Evolutionary conservation across 495 filamentous ascomycete genomes (phyloP).

Genomic region (Talaromyces borbonicus): DNA sequence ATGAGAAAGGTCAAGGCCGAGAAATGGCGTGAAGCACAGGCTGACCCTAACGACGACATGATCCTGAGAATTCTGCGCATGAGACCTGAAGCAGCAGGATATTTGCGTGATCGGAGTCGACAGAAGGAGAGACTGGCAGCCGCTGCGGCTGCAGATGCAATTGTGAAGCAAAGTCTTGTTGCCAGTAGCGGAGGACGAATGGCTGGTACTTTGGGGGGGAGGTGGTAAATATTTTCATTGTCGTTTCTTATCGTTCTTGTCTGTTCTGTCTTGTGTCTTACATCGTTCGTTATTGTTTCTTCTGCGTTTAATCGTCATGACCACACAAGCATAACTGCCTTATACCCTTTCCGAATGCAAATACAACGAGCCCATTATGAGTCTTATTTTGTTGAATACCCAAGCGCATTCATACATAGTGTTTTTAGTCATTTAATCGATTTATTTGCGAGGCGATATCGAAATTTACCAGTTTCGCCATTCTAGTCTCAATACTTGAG

Average conservation of each 20-base stretch:
- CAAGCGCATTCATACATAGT: too few relatives aligned
- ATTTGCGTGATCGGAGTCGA: slow-evolving; percentile 80
- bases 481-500: too few relatives aligned
- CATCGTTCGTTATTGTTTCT: slow-evolving; percentile 8
- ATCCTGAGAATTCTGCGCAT: slow-evolving; percentile 92
- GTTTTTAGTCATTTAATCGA: too few relatives aligned
- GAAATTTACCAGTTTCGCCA: too few relatives aligned
- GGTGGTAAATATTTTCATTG: slow-evolving; percentile 19
- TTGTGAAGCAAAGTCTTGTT: slow-evolving; percentile 85
- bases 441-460: too few relatives aligned
- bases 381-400: too few relatives aligned
- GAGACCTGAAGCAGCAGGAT: slow-evolving; percentile 85
- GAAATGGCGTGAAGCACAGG: slow-evolving; percentile 88
- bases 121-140: slow-evolving; percentile 92
- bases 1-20: slow-evolving; percentile 95
- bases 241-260: neutral
- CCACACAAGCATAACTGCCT: slow-evolving; percentile 1
- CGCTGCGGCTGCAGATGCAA: slow-evolving; percentile 81
- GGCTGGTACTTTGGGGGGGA: slow-evolving; percentile 40
- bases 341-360: slow-evolving; percentile 3
- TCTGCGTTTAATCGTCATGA: slow-evolving; percentile 8
- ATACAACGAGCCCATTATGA: slow-evolving; percentile 1
- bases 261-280: slow-evolving; percentile 9
- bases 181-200: slow-evolving; percentile 56
- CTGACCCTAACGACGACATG: slow-evolving; percentile 97